These are phyloP conservation scores for Paecilomyces niveus DNA, from an alignment of 2,329 filamentous ascomycete genomes.

Conservation along the genomic window DNA sequence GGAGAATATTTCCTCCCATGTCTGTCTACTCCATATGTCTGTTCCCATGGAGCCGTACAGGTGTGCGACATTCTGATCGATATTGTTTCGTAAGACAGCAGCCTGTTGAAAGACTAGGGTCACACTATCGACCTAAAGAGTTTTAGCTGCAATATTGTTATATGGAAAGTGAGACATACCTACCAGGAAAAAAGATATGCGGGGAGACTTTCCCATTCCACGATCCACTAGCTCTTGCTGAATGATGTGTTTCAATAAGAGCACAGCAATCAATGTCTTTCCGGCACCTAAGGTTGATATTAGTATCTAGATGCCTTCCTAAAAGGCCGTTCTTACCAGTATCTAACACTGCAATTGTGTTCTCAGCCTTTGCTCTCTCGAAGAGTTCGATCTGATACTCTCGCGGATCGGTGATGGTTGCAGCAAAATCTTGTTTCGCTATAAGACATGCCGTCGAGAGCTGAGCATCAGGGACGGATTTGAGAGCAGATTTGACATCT, in stretches of 20 bases:
- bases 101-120: constrained; percentile 86
- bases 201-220: constrained; percentile 50
- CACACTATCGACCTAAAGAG: constrained; percentile 66
- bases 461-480: constrained; percentile 35
- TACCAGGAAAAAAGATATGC: constrained; percentile 79
- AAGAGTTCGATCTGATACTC: constrained; percentile 93
- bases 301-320: constrained; percentile 2
- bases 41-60: constrained; percentile 65
- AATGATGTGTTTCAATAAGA: constrained; percentile 70
- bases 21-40: constrained; percentile 53
- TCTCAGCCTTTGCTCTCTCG: constrained; percentile 73
- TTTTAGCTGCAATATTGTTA: constrained; percentile 5
- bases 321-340: constrained; percentile 51
- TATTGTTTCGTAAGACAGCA: constrained; percentile 70
- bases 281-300: constrained; percentile 58
- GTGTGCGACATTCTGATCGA: constrained; percentile 66
- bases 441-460: constrained; percentile 49
- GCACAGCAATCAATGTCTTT: constrained; percentile 90
- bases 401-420: constrained; percentile 68
- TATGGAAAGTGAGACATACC: constrained; percentile 3
- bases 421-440: constrained; percentile 43
- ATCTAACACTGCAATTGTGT: constrained; percentile 87
- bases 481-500: constrained; percentile 29
- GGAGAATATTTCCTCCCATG: constrained; percentile 52
- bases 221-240: constrained; percentile 70